Evolutionary conservation across 495 filamentous ascomycete genomes (phyloP).

Genomic region (Schizothecium vesticola): DNA sequence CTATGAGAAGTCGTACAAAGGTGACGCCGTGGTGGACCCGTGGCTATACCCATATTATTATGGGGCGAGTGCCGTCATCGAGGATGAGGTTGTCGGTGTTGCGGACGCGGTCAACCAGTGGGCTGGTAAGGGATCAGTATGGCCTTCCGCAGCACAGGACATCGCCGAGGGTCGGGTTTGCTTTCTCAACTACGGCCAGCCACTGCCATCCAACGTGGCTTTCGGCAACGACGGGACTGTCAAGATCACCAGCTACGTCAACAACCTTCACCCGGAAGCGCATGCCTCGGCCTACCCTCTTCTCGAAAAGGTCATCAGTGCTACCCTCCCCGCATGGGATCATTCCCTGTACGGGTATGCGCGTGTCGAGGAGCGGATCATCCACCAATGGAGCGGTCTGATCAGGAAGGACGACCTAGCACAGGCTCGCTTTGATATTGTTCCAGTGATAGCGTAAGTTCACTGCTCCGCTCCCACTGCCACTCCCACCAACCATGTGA

Average conservation of each 20-base stretch:
- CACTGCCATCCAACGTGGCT: constrained; percentile 50
- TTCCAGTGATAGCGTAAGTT: not conserved
- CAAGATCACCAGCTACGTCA: constrained; percentile 65
- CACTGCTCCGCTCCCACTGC: not conserved
- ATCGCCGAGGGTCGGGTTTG: too few species aligned
- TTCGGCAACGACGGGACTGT: constrained; percentile 45
- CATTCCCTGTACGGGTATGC: constrained; percentile 16
- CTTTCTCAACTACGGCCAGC: not conserved
- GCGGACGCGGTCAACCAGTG: not conserved
- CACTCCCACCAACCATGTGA: not conserved
- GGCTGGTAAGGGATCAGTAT: not conserved
- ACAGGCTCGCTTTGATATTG: not conserved
- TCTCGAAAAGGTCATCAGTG: constrained; percentile 48
- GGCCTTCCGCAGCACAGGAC: too few species aligned
- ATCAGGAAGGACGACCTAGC: constrained; percentile 43
- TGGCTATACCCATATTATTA: not conserved
- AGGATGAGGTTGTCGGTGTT: not conserved
- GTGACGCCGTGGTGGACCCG: not conserved
- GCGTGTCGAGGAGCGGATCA: constrained; percentile 16
- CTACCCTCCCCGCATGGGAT: constrained; percentile 52
- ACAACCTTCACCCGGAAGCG: constrained; percentile 53
- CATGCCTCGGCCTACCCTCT: constrained; percentile 46
- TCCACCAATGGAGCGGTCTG: constrained; percentile 27
- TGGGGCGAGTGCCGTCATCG: not conserved
- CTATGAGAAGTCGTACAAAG: not conserved